Conservation (phyloP, 2,329 filamentous ascomycete genomes). For the Verticillium zaregamsianum region DNA sequence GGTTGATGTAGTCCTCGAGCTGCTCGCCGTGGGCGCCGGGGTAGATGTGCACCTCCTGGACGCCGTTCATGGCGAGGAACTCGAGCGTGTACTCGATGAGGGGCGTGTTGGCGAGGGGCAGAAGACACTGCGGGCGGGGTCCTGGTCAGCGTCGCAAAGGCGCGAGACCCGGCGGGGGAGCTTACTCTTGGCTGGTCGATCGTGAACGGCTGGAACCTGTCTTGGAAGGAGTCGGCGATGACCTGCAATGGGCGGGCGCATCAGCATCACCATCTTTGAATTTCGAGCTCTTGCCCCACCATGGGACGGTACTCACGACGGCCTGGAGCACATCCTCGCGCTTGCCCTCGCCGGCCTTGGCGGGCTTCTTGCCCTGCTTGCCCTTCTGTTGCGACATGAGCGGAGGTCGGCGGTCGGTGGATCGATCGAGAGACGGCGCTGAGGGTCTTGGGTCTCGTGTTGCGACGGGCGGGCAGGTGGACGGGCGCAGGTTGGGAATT, state of each 20-base stretch:
- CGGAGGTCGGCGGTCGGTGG: conserved; percentile 4
- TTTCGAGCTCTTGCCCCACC: conserved; percentile 20
- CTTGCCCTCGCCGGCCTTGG: conserved; percentile 49
- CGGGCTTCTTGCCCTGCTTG: conserved; percentile 50
- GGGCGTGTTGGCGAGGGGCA: conserved; percentile 88
- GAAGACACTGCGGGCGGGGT: conserved; percentile 63
- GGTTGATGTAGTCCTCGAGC: conserved; percentile 80
- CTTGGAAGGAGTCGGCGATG: conserved; percentile 92
- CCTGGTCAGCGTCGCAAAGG: conserved; percentile 12
- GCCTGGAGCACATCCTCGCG: conserved; percentile 56
- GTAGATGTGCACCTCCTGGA: conserved; percentile 93
- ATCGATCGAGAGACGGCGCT: neutral
- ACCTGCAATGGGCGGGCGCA: conserved; percentile 48
- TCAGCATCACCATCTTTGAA: neutral
- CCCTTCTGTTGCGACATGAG: conserved; percentile 42
- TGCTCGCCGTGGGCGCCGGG: conserved; percentile 82
- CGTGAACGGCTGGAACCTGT: conserved; percentile 84
- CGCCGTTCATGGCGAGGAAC: conserved; percentile 89
- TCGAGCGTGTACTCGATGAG: conserved; percentile 97
- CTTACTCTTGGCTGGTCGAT: conserved; percentile 81
- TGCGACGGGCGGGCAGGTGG: neutral
- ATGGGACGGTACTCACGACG: conserved; percentile 36
- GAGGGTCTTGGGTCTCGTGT: neutral
- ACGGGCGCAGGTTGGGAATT: conserved; percentile 6
- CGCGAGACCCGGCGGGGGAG: conserved; percentile 7